Base-by-base conservation (phyloP, 2,329 filamentous ascomycete genomes). In the Phialophora macrospora region DNA sequence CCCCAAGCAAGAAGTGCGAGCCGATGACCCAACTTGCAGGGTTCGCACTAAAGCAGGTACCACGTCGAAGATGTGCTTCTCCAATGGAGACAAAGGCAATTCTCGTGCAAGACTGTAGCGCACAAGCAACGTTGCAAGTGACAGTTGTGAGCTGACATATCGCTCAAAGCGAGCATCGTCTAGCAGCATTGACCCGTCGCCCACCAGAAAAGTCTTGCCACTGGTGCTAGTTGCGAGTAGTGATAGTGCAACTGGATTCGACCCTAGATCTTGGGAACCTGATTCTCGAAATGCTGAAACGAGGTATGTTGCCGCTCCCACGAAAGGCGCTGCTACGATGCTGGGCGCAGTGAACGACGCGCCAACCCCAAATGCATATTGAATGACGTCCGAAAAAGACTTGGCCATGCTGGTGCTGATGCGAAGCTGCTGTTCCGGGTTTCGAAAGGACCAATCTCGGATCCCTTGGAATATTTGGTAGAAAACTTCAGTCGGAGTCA, bases 401-500 rank as follows among this genome's bases (percentile, higher is more conserved):
- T 83, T 83, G 28, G 91, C 84, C 28, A 97, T 86, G 49, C 84
- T 83, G 20, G 84, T 83, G 65, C 91, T 86, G 56, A 97, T 84
- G 63, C 88, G 82, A 58, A 88, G 85, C 51, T 89, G 87, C 70
- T 93, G 89, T 28, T 88, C 81, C 11, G 87, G 83, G 1, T 85
- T 83, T 6, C 85, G 83, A 75, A 96, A 97, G 71, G 89, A 89
- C 95, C 94, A 99, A 4, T 88, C 92, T 32, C 88, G 86, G 44
- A 90, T 91, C 76, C 90, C 95, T 78, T 96, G 93, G 71, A 96
- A 90, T 6, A 96, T 86, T 73, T 96, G 93, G 26, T 96, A 85
- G 69, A 92, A 84, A 1, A 89, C 88, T 70, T 90, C 88, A 6
- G 89, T 88, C 72, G 94, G 90, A 3, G 89, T 88, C 54, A 89